Evolutionary conservation across 2,329 filamentous ascomycete species (phyloP), one percentile per base, ranked within the genome.

Genomic region (Zymoseptoria pseudotritici): DNA sequence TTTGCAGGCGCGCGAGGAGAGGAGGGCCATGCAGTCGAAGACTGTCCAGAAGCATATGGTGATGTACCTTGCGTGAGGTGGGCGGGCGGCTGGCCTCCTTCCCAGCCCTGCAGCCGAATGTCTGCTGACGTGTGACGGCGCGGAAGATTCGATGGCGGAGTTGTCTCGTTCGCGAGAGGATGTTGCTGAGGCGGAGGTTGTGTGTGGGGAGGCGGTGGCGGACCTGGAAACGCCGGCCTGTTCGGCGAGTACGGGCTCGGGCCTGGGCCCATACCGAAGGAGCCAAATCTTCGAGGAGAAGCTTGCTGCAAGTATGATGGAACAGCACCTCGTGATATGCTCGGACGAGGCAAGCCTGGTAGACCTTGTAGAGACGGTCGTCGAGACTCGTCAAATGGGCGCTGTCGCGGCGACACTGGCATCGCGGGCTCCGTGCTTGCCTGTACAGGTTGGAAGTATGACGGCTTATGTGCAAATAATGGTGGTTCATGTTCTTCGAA

Each of bases 51-150:
- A 7, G 83, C 80, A 70, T 86, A 89, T 10, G 87, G 89, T 4
- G 87, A 88, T 24, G 65, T 70, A 31, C 62, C 67, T 22, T 83
- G 80, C 50, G 79, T 77, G 54, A 76, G 73, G 42, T 72, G 72
- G 19, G 76, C 73, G 53, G 73, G 80, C 7, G 80, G 80, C 63
- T 86, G 87, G 86, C 89, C 93, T 46, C 88, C 90, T 71, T 91
- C 88, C 68, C 79, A 92, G 61, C 78, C 77, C 63, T 79, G 77
- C 4, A 78, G 88, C 57, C 94, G 87, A 67, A 99, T 97, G 72
- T 99, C 94, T 60, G 94, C 94, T 49, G 92, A 93, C 1, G 94
- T 99, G 75, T 99, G 94, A 62, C 93, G 85, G 64, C 93, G 86
- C 52, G 86, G 84, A 53, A 96, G 80, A 68, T 86, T 91, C 59